These are phyloP conservation scores for Cenchrus fungigraminus DNA, from an alignment of 176 grass and related monocot species.

Conservation along the genomic window DNA sequence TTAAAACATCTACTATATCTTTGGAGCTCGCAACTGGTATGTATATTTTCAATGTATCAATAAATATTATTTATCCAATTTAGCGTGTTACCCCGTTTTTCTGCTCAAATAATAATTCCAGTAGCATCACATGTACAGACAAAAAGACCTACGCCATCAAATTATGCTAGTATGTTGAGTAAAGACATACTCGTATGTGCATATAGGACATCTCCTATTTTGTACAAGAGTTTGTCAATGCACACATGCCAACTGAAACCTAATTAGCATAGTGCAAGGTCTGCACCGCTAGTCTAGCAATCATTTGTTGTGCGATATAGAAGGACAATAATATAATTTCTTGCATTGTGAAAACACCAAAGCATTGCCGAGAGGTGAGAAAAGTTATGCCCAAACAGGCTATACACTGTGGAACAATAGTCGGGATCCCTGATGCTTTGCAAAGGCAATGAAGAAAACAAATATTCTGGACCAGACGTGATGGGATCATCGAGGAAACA, in stretches of 20 bases:
- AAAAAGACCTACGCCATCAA: background rate
- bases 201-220: background rate
- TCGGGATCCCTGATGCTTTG: slow-evolving; percentile 13
- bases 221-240: background rate
- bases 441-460: slow-evolving; percentile 23
- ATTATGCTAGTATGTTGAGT: no score
- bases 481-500: slow-evolving; percentile 38
- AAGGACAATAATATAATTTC: background rate
- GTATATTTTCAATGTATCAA: background rate
- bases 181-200: background rate
- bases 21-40: background rate
- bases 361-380: background rate
- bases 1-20: background rate
- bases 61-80: background rate
- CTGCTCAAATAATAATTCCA: background rate
- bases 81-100: background rate
- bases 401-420: slow-evolving; percentile 13
- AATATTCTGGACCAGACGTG: slow-evolving; percentile 1
- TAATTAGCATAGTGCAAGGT: background rate
- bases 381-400: background rate
- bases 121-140: slow-evolving; percentile 24
- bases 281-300: background rate
- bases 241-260: background rate
- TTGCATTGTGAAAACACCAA: background rate
- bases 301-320: background rate